Conservation (phyloP, 2,329 filamentous ascomycete species). For the Fusarium oxysporum region DNA sequence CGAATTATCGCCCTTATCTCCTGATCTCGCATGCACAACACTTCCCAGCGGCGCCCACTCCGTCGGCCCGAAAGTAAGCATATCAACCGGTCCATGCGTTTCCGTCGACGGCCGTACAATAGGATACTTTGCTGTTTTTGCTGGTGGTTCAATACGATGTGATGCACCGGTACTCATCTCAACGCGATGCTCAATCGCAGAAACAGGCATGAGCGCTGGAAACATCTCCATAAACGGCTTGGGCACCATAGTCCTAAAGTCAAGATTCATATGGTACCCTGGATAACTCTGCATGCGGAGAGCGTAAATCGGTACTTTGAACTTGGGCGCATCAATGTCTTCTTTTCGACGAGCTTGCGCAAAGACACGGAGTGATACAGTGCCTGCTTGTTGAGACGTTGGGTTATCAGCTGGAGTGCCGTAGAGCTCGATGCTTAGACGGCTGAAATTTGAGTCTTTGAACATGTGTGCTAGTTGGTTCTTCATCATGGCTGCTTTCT, state of each 20-base stretch:
- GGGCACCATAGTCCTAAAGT: constrained; percentile 57
- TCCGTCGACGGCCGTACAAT: constrained; percentile 44
- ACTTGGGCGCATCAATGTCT: constrained; percentile 50
- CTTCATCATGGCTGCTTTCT: constrained; percentile 58
- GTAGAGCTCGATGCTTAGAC: constrained; percentile 51
- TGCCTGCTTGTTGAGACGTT: constrained; percentile 59
- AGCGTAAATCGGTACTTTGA: constrained; percentile 53
- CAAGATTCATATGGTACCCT: constrained; percentile 57
- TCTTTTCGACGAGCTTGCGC: constrained; percentile 57
- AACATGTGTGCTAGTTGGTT: constrained; percentile 52
- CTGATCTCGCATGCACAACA: constrained; percentile 49
- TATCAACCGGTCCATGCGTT: constrained; percentile 41
- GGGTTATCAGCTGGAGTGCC: constrained; percentile 55
- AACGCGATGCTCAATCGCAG: constrained; percentile 46
- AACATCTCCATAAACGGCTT: constrained; percentile 59
- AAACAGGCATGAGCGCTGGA: constrained; percentile 49
- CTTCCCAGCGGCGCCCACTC: constrained; percentile 46
- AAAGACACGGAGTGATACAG: constrained; percentile 60
- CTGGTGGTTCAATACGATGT: constrained; percentile 36
- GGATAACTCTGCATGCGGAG: constrained; percentile 56
- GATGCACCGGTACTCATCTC: constrained; percentile 39
- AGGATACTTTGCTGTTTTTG: constrained; percentile 39
- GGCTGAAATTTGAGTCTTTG: constrained; percentile 50
- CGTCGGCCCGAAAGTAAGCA: constrained; percentile 44
- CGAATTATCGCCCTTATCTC: constrained; percentile 58